Conservation (phyloP, 1,139 yeast genomes). For the Nadsonia starkeyi-henricii region DNA sequence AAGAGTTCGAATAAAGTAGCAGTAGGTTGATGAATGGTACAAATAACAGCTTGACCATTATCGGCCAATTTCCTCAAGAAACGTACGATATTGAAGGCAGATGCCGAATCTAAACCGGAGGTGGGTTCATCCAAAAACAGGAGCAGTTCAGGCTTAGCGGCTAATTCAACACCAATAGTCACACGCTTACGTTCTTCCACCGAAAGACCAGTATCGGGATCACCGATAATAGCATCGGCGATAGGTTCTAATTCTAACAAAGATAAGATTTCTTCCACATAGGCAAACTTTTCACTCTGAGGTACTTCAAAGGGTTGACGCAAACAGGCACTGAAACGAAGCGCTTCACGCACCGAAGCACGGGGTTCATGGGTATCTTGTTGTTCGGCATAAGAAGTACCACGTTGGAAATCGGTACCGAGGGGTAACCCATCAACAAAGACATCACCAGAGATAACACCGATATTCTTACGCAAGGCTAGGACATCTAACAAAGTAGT, state of each 20-base stretch:
- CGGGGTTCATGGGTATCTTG: constrained; percentile 48
- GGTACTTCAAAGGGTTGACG: constrained; percentile 40
- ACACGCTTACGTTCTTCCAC: constrained; percentile 75
- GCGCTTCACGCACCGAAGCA: constrained; percentile 46
- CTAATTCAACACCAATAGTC: constrained; percentile 76
- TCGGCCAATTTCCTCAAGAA: constrained; percentile 56
- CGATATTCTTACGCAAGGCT: constrained; percentile 45
- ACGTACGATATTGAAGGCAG: constrained; percentile 72
- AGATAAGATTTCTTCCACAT: constrained; percentile 44
- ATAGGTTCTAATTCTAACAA: constrained; percentile 45
- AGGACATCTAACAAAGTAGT: constrained; percentile 47
- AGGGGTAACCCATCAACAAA: constrained; percentile 43
- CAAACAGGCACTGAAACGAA: constrained; percentile 45
- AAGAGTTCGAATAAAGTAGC: constrained; percentile 60
- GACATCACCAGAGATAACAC: constrained; percentile 51
- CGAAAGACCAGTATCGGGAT: constrained; percentile 46
- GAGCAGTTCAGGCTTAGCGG: constrained; percentile 67
- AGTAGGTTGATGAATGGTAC: constrained; percentile 72
- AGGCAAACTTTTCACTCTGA: constrained; percentile 36
- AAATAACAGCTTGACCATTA: constrained; percentile 66
- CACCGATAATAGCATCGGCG: constrained; percentile 50
- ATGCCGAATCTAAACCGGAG: constrained; percentile 78
- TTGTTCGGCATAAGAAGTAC: constrained; percentile 54
- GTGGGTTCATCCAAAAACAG: constrained; percentile 82
- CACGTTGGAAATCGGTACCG: constrained; percentile 40